Evolutionary conservation across 352 stramenopile genomes (phyloP).

Genomic region (Phytopythium chamaehyphon): DNA sequence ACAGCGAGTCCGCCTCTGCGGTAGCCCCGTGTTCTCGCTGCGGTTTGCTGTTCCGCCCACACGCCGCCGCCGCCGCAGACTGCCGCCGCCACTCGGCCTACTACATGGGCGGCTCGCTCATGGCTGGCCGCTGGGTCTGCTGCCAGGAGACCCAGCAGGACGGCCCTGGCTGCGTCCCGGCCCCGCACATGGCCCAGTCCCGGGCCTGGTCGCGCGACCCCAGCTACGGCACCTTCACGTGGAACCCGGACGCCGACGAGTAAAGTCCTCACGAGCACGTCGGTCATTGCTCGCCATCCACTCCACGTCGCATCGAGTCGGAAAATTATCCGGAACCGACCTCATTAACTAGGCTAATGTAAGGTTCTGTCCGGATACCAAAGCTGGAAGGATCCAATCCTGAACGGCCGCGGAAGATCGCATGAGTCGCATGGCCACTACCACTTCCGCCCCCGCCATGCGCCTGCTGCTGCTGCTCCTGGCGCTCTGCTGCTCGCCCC

Average conservation of each 20-base stretch:
- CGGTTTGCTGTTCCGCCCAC: slow-evolving; percentile 20
- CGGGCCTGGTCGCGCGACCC: slow-evolving; percentile 32
- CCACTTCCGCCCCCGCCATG: background rate
- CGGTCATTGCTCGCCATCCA: no score
- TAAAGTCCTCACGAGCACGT: background rate
- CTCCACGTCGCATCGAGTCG: no score
- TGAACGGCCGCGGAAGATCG: background rate
- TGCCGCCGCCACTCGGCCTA: slow-evolving; percentile 45
- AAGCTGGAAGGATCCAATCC: no score
- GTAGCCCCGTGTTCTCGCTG: slow-evolving; percentile 34
- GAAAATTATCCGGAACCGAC: no score
- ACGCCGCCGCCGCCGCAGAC: slow-evolving; percentile 18
- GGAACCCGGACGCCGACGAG: slow-evolving; percentile 12
- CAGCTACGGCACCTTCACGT: slow-evolving; percentile 38
- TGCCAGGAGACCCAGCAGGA: slow-evolving; percentile 33
- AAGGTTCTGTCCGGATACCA: no score
- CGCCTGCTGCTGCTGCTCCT: slow-evolving; percentile 13
- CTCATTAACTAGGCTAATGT: no score
- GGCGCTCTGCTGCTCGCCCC: slow-evolving; percentile 4
- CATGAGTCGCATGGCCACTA: slow-evolving; percentile 14
- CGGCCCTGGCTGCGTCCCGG: slow-evolving; percentile 28
- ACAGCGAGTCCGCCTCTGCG: background rate
- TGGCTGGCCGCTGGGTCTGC: slow-evolving; percentile 47
- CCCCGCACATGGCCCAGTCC: slow-evolving; percentile 20
- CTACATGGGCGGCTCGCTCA: slow-evolving; percentile 33